phyloP scores from a whole-genome alignment of 164 flowering plant genomes.

The Buxus sempervirens region DNA sequence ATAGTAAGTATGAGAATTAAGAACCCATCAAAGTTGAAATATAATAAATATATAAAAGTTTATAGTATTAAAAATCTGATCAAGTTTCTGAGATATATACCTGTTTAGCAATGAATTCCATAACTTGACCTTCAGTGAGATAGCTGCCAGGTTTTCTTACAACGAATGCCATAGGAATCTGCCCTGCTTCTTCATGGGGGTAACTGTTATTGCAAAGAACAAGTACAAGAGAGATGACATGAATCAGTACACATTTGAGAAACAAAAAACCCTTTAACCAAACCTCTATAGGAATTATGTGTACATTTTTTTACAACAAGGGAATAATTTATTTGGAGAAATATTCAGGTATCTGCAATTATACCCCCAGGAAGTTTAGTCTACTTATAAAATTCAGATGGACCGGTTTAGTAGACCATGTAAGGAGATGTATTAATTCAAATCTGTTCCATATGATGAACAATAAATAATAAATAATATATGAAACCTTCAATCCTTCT shows the following conservation, averaged over 20 bases:
- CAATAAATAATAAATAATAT: no score
- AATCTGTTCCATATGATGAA: no score
- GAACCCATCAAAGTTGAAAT: no score
- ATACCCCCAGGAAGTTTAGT: no score
- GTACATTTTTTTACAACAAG: not conserved
- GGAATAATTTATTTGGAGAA: no score
- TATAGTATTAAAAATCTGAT: no score
- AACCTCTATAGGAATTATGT: not conserved
- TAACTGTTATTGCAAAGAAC: slow-evolving; percentile 23
- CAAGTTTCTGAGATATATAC: slow-evolving; percentile 9
- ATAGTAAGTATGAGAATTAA: no score
- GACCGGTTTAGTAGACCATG: no score
- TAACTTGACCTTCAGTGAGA: slow-evolving; percentile 24
- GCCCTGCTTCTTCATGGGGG: slow-evolving; percentile 57
- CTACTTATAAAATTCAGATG: not conserved
- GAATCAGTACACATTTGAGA: not conserved
- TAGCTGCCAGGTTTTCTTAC: slow-evolving; percentile 33
- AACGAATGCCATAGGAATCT: slow-evolving; percentile 47
- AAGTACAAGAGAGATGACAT: not conserved
- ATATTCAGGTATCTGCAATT: no score
- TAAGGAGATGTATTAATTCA: no score
- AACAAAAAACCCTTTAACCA: not conserved
- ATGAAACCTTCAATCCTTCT: no score
- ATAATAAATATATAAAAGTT: no score
- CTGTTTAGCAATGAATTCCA: slow-evolving; percentile 37